Evolutionary conservation across 805 yeast species (phyloP).

Genomic region (Ogataea salicorniae): DNA sequence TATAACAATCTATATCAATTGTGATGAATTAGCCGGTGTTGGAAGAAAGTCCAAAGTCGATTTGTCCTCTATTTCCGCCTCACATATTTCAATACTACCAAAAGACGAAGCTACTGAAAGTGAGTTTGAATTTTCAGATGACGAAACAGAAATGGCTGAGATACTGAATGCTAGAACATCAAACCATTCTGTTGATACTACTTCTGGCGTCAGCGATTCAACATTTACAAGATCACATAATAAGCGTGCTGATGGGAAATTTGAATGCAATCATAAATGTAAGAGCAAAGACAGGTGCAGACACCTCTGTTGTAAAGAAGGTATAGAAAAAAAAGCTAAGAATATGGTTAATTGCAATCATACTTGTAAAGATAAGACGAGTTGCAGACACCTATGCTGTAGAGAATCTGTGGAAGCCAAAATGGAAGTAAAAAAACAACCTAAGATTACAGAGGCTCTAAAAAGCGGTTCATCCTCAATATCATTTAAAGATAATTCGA

Average conservation of each 20-base stretch:
- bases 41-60: constrained; percentile 6
- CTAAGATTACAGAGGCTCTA: too few relatives aligned
- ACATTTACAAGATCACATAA: constrained; percentile 9
- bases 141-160: constrained; percentile 12
- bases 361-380: constrained; percentile 34
- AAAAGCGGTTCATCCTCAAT: background rate
- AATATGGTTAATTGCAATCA: constrained; percentile 32
- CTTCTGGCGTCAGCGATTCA: background rate
- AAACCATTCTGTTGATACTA: too few relatives aligned
- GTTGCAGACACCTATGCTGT: constrained; percentile 35
- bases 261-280: constrained; percentile 39
- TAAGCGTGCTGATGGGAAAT: constrained; percentile 22
- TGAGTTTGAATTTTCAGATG: constrained; percentile 12
- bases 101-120: constrained; percentile 8
- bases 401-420: constrained; percentile 9
- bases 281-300: constrained; percentile 36
- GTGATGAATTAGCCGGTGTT: constrained; percentile 37
- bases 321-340: constrained; percentile 15
- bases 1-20: constrained; percentile 28
- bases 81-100: background rate
- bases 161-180: constrained; percentile 1
- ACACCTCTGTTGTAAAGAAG: constrained; percentile 45
- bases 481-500: background rate
- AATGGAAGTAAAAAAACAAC: background rate
- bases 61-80: background rate